phyloP scores from a whole-genome alignment of 2,329 filamentous ascomycete species.

The Diaporthe citriasiana region DNA sequence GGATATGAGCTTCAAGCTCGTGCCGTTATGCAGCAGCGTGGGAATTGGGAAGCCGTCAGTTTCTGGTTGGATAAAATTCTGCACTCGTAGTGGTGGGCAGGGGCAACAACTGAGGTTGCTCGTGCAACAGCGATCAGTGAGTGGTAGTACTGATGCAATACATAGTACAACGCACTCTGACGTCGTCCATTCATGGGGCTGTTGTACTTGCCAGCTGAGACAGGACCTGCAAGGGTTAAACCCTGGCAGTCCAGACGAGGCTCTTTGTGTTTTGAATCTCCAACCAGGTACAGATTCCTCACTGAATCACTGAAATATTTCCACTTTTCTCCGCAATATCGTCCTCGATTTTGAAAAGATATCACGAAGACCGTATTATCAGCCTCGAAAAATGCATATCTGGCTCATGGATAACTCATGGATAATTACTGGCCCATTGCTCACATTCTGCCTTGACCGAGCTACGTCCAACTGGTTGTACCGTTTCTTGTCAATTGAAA shows the following conservation, averaged over 20 bases:
- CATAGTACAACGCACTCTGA: neutral
- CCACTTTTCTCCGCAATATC: neutral
- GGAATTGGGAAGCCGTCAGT: neutral
- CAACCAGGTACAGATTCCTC: too few species aligned
- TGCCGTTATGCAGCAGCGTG: neutral
- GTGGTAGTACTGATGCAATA: conserved; percentile 21
- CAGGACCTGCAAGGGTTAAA: neutral
- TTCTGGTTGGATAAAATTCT: neutral
- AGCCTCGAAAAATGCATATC: neutral
- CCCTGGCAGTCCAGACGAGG: neutral
- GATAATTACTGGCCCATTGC: neutral
- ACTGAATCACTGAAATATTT: neutral
- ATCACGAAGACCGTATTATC: neutral
- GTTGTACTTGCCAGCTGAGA: neutral
- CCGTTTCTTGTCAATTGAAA: neutral
- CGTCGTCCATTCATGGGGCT: conserved; percentile 2
- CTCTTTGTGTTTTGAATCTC: too few species aligned
- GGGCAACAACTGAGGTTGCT: too few species aligned
- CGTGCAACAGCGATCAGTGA: too few species aligned
- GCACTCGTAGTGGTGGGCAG: neutral
- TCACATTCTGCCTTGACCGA: neutral
- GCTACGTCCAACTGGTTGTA: neutral
- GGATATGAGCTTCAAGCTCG: neutral
- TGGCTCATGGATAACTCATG: neutral
- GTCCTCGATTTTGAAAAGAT: neutral